These are phyloP conservation scores for Ulota crispa DNA, from an alignment of 225 moss, liverwort and hornwort species.

Conservation along the genomic window DNA sequence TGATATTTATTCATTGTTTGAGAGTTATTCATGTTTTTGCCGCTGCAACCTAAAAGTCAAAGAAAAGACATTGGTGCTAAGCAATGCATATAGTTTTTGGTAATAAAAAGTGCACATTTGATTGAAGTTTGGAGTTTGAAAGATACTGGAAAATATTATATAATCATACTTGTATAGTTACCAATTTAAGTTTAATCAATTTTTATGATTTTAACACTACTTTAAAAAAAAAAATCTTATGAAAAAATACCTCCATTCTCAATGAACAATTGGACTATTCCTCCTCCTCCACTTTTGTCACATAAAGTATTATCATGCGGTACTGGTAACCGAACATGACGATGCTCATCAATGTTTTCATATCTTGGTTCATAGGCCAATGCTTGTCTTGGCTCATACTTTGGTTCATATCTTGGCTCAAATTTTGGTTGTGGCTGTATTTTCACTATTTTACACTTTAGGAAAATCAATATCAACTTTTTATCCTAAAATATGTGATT, in stretches of 20 bases:
- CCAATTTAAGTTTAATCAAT: too few species aligned
- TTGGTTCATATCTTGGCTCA: neutral
- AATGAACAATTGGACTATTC: constrained; percentile 36
- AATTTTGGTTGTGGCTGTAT: neutral
- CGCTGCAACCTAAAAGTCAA: constrained; percentile 13
- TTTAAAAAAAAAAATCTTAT: fast-evolving
- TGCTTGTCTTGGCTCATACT: neutral
- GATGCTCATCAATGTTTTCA: neutral
- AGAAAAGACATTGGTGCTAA: neutral
- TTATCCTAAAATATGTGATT: neutral
- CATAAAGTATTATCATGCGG: constrained; percentile 14
- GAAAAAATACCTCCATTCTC: constrained; percentile 37
- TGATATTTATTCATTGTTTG: constrained; percentile 25
- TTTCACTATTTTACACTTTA: neutral
- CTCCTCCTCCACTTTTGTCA: constrained; percentile 23
- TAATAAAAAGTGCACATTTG: fast-evolving
- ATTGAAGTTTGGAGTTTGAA: neutral
- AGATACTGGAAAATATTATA: too few species aligned
- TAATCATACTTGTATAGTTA: too few species aligned
- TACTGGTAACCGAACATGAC: neutral
- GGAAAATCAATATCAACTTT: too few species aligned
- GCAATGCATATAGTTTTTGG: neutral
- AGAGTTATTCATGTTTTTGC: constrained; percentile 17
- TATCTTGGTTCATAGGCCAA: neutral
- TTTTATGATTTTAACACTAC: fast-evolving